Evolutionary conservation across 495 filamentous ascomycete genomes (phyloP).

Genomic region (Aspergillus homomorphus): DNA sequence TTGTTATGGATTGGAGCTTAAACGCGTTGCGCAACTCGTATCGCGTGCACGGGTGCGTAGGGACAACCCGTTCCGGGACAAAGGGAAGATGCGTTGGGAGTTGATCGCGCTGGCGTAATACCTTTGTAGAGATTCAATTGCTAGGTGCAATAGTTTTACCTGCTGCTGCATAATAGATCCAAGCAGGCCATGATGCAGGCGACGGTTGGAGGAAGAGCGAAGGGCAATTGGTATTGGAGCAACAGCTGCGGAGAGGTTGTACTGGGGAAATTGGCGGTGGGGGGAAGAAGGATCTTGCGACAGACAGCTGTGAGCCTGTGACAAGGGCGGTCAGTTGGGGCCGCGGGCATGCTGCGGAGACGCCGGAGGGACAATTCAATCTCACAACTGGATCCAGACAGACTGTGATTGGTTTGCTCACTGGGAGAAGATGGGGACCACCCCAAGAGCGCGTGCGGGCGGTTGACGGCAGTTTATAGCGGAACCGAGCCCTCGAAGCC

Average conservation of each 20-base stretch:
- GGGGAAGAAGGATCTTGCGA: not conserved
- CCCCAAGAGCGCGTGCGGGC: no score
- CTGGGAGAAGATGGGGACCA: no score
- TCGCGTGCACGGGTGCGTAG: not conserved
- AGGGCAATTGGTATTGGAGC: not conserved
- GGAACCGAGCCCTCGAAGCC: not conserved
- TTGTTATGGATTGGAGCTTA: not conserved
- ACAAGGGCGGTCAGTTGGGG: not conserved
- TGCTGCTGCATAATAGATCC: not conserved
- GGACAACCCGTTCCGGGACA: not conserved
- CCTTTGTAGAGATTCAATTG: not conserved
- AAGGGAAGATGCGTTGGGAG: not conserved
- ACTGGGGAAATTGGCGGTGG: not conserved
- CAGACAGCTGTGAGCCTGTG: not conserved
- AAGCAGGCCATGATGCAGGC: not conserved
- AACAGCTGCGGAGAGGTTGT: not conserved
- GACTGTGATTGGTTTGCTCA: not conserved
- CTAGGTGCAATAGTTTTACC: not conserved
- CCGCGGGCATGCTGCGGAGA: not conserved
- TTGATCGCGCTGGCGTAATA: not conserved
- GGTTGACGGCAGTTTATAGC: not conserved
- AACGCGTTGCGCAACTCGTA: not conserved
- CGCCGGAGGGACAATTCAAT: not conserved
- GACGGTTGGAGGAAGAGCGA: constrained; percentile 4
- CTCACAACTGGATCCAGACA: not conserved